These are phyloP conservation scores for Penicillium sp. DNA, from an alignment of 2,329 filamentous ascomycete genomes.

Conservation along the genomic window DNA sequence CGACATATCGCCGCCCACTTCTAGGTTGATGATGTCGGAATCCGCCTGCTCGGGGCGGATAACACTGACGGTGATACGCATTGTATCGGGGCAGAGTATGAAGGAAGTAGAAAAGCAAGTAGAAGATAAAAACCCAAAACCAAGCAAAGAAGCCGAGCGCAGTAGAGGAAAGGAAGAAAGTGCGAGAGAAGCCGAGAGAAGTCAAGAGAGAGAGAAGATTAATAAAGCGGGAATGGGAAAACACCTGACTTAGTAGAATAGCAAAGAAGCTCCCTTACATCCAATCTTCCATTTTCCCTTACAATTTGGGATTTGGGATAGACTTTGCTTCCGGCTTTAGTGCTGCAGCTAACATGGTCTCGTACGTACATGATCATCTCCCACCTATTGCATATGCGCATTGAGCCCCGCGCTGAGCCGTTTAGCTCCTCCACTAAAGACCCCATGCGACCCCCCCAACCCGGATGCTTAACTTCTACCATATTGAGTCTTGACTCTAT, in stretches of 20 bases:
- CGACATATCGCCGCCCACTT: slow-evolving; percentile 77
- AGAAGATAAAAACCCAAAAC: no score
- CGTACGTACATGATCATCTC: not conserved
- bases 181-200: not conserved
- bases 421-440: slow-evolving; percentile 3
- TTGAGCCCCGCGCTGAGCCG: slow-evolving; percentile 4
- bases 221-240: slow-evolving; percentile 10
- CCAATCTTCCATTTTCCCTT: slow-evolving; percentile 1
- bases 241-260: slow-evolving; percentile 3
- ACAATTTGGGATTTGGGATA: no score
- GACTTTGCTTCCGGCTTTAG: slow-evolving; percentile 1
- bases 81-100: slow-evolving; percentile 37
- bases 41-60: slow-evolving; percentile 65
- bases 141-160: not conserved
- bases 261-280: slow-evolving; percentile 10
- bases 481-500: not conserved
- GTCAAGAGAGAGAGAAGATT: not conserved
- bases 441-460: not conserved
- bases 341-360: slow-evolving; percentile 1
- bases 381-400: slow-evolving; percentile 6
- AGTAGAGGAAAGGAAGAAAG: not conserved
- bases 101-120: not conserved
- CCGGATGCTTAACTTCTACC: no score
- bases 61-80: slow-evolving; percentile 85
- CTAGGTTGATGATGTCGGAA: slow-evolving; percentile 73